Base-by-base conservation (phyloP, 2,329 filamentous ascomycete species). In the Pseudogymnoascus sp. region DNA sequence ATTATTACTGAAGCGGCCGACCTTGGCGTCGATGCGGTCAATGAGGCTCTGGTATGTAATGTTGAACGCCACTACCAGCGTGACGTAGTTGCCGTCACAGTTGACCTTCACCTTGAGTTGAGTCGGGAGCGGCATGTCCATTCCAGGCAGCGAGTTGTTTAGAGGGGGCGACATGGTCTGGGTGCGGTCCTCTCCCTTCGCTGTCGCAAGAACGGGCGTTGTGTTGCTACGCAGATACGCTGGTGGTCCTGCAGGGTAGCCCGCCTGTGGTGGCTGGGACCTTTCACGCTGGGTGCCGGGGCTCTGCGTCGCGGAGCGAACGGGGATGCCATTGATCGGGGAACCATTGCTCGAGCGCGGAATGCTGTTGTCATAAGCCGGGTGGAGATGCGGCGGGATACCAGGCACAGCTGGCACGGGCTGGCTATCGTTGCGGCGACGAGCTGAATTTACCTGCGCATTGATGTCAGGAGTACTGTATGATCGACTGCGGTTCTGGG, bases 41-140 rank as follows among this genome's bases (percentile, higher is more conserved):
- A 95, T 92, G 63, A 99, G 82, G 23, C 91, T 95, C 68, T 95
- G 91, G 76, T 96, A 97, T 42, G 91, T 89, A 70, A 97, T 97
- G 73, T 96, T 96, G 76, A 91, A 96, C 33, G 91, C 90, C 44
- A 96, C 96, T 10, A 99, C 93, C n/a, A 99, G 82, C 0, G 93
- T 97, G 64, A 97, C 89, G 69, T 96, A 96, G 72, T 93, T 95
- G 56, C 89, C 89, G 64, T 95, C 91, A 72, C 91, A 96, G 72
- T 93, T 93, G 64, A 99, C 92, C 74, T 96, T 96, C 60, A 97
- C 93, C 77, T 97, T 97, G 61, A 99, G 83, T 72, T 97, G 95
- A 7, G 90, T 87, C 53, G 82, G 84, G 60, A 82, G 74, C 23
- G 77, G 80, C 69, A 83, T 71, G 23, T 92, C 72, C 70, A 78